Conservation (phyloP, 495 filamentous ascomycete genomes). For the Neurospora sp. region DNA sequence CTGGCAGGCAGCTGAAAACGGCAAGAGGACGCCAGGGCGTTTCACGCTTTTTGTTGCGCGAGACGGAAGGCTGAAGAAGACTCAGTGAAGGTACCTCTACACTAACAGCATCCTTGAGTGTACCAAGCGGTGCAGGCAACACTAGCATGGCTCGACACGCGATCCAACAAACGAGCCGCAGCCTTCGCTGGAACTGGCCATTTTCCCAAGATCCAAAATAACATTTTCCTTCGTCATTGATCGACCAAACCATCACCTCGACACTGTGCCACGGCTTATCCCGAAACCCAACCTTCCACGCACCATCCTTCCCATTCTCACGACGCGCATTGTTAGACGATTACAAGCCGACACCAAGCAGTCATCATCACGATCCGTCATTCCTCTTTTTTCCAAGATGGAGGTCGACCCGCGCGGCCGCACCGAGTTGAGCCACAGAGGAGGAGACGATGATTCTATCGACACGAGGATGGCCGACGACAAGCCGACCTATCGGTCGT, state of each 20-base stretch:
- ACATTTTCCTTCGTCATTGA: neutral
- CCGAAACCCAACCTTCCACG: neutral
- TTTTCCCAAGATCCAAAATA: neutral
- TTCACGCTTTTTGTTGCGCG: neutral
- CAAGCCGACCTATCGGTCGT: constrained; percentile 32
- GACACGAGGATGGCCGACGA: constrained; percentile 25
- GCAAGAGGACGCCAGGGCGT: neutral
- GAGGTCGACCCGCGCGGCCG: constrained; percentile 15
- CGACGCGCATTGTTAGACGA: neutral
- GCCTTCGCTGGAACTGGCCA: neutral
- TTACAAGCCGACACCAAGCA: neutral
- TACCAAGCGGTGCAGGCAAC: neutral
- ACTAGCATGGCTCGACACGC: neutral
- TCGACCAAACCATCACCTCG: neutral
- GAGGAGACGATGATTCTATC: constrained; percentile 22
- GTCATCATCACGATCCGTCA: neutral
- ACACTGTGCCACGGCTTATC: neutral
- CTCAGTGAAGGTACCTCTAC: neutral
- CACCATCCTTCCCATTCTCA: neutral
- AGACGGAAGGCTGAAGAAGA: neutral
- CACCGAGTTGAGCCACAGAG: constrained; percentile 15
- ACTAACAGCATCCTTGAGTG: neutral
- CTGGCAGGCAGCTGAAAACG: neutral
- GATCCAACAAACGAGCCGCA: neutral
- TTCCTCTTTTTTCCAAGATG: constrained; percentile 9